A percentile compares a stretch with the other conserved stretches of the same genome.
phyloP scores from a whole-genome alignment of 441 rosid genomes.

The Arabidopsis lyrata region DNA sequence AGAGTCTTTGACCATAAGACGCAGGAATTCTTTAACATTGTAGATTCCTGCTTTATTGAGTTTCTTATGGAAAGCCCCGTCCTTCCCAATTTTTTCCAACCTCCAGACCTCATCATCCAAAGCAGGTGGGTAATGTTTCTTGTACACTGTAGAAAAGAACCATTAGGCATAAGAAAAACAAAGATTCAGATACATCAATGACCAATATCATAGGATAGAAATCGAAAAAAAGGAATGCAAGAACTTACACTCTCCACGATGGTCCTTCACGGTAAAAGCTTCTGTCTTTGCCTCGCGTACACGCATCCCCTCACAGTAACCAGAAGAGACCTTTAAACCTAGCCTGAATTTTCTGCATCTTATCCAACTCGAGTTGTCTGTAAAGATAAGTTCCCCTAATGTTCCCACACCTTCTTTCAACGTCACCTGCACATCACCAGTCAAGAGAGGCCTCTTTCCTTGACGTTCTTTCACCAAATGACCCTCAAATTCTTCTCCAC shows the following conservation, averaged over 20 bases:
- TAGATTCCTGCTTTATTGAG: conserved; percentile 66
- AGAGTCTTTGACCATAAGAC: conserved; percentile 75
- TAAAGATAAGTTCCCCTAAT: conserved; percentile 80
- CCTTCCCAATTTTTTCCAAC: conserved; percentile 93
- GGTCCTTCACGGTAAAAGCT: conserved; percentile 91
- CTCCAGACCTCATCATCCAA: conserved; percentile 90
- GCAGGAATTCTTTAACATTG: conserved; percentile 77
- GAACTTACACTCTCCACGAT: conserved; percentile 87
- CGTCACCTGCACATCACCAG: conserved; percentile 78
- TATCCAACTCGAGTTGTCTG: conserved; percentile 95
- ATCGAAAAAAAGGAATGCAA: not conserved
- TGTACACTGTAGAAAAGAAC: conserved; percentile 62
- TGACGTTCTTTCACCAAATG: conserved; percentile 90
- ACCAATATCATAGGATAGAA: not conserved
- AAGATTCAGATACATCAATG: not conserved
- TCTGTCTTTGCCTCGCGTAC: conserved; percentile 94
- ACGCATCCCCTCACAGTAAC: conserved; percentile 66
- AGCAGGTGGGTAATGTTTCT: conserved; percentile 95
- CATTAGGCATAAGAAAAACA: conserved; percentile 6
- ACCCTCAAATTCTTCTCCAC: conserved; percentile 73
- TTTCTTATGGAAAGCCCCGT: conserved; percentile 94
- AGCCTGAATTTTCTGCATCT: conserved; percentile 89
- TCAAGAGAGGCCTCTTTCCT: conserved; percentile 84
- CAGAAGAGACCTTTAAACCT: conserved; percentile 80
- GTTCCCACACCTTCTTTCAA: conserved; percentile 93